phyloP scores from a whole-genome alignment of 176 grass and related monocot genomes.

The Hsuehochloa calcarea region DNA sequence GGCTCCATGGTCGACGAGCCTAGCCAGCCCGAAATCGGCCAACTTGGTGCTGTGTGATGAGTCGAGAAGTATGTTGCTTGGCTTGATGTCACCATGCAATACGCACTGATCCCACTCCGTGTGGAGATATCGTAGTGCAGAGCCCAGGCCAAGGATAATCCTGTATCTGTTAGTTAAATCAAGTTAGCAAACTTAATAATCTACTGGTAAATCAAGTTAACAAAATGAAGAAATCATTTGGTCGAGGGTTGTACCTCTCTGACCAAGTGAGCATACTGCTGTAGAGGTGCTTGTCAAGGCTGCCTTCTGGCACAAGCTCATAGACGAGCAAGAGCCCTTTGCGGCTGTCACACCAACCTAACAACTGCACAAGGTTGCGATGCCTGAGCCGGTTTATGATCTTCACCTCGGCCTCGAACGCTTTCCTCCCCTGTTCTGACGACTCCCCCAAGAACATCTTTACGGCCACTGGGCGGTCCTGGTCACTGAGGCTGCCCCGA shows the following conservation, averaged over 20 bases:
- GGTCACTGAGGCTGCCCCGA: background rate
- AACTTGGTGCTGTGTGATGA: background rate
- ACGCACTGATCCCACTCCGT: conserved; percentile 10
- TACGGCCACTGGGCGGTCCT: background rate
- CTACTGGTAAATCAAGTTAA: background rate
- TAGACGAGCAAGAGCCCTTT: conserved; percentile 21
- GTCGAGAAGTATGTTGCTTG: background rate
- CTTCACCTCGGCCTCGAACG: conserved; percentile 16
- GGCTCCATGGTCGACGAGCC: background rate
- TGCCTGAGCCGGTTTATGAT: conserved; percentile 38
- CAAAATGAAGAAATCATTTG: background rate
- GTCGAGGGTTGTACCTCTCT: background rate
- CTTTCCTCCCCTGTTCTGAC: background rate
- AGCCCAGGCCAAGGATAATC: conserved; percentile 1
- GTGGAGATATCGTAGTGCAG: background rate
- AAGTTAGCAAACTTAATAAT: background rate
- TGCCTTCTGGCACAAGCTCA: conserved; percentile 23
- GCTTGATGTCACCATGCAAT: conserved; percentile 8
- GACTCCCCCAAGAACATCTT: background rate
- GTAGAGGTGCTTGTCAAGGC: conserved; percentile 32
- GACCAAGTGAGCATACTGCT: background rate
- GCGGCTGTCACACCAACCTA: background rate
- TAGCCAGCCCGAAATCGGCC: background rate
- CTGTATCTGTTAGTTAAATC: background rate
- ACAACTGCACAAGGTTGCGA: conserved; percentile 32